Evolutionary conservation across 2,329 filamentous ascomycete genomes (phyloP).

Genomic region (Ceratocystis harringtonii): DNA sequence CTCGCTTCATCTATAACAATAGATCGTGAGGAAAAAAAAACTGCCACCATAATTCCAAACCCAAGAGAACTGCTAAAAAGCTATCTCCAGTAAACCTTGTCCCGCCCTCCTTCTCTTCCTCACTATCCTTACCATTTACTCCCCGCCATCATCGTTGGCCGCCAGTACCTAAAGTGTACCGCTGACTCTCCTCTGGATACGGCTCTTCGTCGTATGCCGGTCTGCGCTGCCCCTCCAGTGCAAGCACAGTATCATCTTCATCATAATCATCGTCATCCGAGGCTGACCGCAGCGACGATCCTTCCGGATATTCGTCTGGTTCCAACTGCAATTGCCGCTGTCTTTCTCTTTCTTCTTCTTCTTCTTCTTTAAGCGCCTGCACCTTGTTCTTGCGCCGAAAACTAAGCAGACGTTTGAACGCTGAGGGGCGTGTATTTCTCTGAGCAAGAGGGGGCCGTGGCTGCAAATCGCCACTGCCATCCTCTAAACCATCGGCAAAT

Average conservation of each 20-base stretch:
- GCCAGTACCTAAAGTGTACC: not conserved
- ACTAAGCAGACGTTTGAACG: conserved; percentile 11
- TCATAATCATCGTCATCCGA: conserved; percentile 8
- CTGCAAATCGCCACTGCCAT: not conserved
- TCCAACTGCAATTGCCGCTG: not conserved
- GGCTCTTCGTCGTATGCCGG: conserved; percentile 6
- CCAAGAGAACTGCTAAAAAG: not conserved
- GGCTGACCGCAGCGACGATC: not conserved
- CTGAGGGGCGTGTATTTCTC: not conserved
- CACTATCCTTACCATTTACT: not conserved
- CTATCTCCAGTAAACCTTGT: not conserved
- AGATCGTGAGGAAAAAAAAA: not conserved
- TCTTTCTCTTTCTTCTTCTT: not conserved
- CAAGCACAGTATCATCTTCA: conserved; percentile 5
- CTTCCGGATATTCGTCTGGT: not conserved
- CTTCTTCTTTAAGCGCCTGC: not conserved
- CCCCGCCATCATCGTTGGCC: not conserved
- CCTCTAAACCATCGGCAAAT: not conserved
- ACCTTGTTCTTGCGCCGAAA: conserved; percentile 7
- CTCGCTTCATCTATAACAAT: not conserved
- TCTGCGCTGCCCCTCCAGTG: not conserved
- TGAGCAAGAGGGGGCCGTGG: not conserved
- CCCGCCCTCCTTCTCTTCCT: not conserved
- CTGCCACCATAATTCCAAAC: not conserved
- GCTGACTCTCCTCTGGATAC: conserved; percentile 11